Base-by-base conservation (phyloP, 352 stramenopile species). In the Thraustotheca clavata region DNA sequence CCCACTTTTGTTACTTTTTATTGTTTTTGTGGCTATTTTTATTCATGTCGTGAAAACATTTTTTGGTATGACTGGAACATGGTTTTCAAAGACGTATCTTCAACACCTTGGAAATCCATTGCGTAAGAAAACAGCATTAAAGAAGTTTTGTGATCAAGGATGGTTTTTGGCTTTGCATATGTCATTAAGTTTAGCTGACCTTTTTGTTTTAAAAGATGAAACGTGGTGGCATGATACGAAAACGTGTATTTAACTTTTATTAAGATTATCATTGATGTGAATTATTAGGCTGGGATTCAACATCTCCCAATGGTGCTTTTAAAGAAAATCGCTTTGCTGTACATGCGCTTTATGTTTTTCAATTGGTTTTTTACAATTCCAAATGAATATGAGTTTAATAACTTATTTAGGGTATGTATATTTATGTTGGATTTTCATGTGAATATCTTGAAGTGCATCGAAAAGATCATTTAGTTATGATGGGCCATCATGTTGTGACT, bases 401-500 rank as follows among this genome's bases (percentile, higher is more conserved):
- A 38, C 55, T 24, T 22, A n/a, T 47, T 9, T 48, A 92, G 83
- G 84, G 82, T 16, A 91, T 95, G 63, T 95, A 82, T 80, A 89
- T 94, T 62, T 94, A 90, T 72, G 93, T 83, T 20, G 86, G 82
- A 26, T 95, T 95, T 60, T 91, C 80, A 62, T 94, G 84, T 71
- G 91, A 92, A 60, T 95, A 89, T 63, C 62, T 95, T 29, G 86
- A 95, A 67, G 84, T 91, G 66, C 85, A 91, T 49, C 82, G 83
- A 49, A 93, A 93, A 71, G 86, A 95, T 59, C 93, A 94, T 71
- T 67, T 93, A 46, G 84, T 93, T 26, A 95, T 95, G 85, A 94
- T 95, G 85, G 84, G 84, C 2, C 86, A 94, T 71, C 86, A 94
- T 67, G 77, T 91, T 29, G 80, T 94, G 36, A 95, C 86, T 2